These are phyloP conservation scores for Populus nigra DNA, from an alignment of 345 rosid species.

Conservation along the genomic window DNA sequence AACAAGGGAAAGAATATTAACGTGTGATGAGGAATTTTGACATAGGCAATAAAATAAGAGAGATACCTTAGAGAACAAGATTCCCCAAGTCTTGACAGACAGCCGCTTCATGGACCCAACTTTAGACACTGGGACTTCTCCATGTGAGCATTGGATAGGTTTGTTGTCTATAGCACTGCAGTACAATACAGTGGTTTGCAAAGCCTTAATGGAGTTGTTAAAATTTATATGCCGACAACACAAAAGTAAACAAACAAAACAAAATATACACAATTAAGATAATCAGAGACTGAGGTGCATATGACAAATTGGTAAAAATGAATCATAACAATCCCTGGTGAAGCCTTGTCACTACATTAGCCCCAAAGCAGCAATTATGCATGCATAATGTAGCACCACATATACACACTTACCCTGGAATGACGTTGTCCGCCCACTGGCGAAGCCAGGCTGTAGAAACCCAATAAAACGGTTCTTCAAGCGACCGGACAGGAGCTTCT, in stretches of 20 bases:
- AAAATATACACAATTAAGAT: neutral
- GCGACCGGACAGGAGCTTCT: constrained; percentile 72
- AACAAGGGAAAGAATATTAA: neutral
- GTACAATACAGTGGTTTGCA: neutral
- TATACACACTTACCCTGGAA: constrained; percentile 57
- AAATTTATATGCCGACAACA: neutral
- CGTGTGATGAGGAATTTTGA: neutral
- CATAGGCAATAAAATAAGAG: neutral
- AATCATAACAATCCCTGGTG: constrained; percentile 4
- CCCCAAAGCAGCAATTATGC: neutral
- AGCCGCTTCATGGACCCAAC: constrained; percentile 73
- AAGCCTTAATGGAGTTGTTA: neutral
- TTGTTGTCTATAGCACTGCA: constrained; percentile 70
- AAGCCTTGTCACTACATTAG: neutral
- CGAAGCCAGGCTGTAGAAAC: constrained; percentile 89
- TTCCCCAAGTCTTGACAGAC: constrained; percentile 71
- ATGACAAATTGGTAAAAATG: neutral
- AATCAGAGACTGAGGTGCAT: neutral
- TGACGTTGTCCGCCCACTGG: constrained; percentile 78
- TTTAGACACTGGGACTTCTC: constrained; percentile 72
- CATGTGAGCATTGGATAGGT: constrained; percentile 72
- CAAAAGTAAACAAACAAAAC: neutral
- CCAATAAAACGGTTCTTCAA: constrained; percentile 73
- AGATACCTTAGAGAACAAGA: constrained; percentile 69
- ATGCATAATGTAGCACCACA: constrained; percentile 6